Evolutionary conservation across 441 rosid species (phyloP), one percentile per base, ranked within the genome.

Genomic region (Populus hybrid): DNA sequence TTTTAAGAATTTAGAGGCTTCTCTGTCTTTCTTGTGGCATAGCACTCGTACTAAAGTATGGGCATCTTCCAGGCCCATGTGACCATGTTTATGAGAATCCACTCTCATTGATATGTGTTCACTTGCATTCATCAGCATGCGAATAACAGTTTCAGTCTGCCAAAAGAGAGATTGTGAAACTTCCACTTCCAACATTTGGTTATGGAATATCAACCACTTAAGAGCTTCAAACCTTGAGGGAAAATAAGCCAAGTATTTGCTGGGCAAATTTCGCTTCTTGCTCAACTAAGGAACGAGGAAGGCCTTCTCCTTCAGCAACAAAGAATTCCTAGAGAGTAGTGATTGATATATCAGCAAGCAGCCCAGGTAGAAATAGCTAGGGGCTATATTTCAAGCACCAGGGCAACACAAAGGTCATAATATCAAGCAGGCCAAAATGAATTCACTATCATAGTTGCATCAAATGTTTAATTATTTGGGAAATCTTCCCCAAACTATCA

Each of bases 11-110:
- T 85, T 90, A 76, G 99, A 97, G 79, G 98, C 98, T 70, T 84
- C 91, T 35, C 92, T 86, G 80, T 97, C 99, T 84, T 91, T 97
- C 89, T 92, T 95, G 91, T 97, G 99, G 89, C 99, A 93, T 71
- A 97, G 88, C 72, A 97, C 91, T 82, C 99, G 89, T 54, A 97
- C 82, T 67, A 97, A 85, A 75, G 92, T 92, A 79, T 93, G 90
- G 35, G 97, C 95, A 81, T 91, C 96, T 74, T 90, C 97, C 78
- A 83, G 50, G 67, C 84, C 84, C 71, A 81, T 81, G 75, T 23
- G 82, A 63, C 86, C 87, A 69, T 75, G 83, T 71, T 85, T 84
- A 76, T 83, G 85, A 57, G 88, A 87, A 83, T 91, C 91, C 73
- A 85, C 82, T 79, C 95, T 91, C 79, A 89, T 75, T 83, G 94